Conservation (phyloP, 192 early-diverging fungal species). For the Gamsiella multidivaricata region DNA sequence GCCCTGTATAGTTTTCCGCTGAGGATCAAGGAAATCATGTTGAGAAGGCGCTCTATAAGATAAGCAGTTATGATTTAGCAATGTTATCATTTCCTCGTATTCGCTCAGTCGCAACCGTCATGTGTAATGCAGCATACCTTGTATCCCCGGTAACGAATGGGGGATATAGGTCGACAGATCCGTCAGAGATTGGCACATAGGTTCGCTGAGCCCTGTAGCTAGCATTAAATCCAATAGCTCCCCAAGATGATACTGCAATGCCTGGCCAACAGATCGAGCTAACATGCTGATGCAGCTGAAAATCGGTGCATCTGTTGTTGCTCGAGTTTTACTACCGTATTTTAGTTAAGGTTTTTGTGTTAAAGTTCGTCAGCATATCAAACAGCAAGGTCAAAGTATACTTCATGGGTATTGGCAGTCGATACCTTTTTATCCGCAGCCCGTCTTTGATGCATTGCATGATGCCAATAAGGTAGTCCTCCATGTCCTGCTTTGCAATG, state of each 20-base stretch:
- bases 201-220: constrained; percentile 81
- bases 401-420: too few relatives aligned
- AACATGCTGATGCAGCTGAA: constrained; percentile 91
- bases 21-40: constrained; percentile 87
- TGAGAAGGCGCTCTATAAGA: constrained; percentile 69
- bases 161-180: constrained; percentile 84
- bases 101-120: too few relatives aligned
- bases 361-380: too few relatives aligned
- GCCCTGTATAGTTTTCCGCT: constrained; percentile 79
- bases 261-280: constrained; percentile 86
- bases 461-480: constrained; percentile 81
- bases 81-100: too few relatives aligned
- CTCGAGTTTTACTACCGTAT: constrained; percentile 45
- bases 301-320: constrained; percentile 65
- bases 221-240: constrained; percentile 94
- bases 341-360: too few relatives aligned
- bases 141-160: constrained; percentile 82
- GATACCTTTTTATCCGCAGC: constrained; percentile 75
- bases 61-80: background rate
- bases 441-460: constrained; percentile 80
- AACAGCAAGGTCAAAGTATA: too few relatives aligned
- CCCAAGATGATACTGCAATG: constrained; percentile 82
- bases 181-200: constrained; percentile 79
- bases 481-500: constrained; percentile 79
- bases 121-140: constrained; percentile 69